Conservation (phyloP, 108 stramenopile species). For the Cyclostephanos tholiformis region DNA sequence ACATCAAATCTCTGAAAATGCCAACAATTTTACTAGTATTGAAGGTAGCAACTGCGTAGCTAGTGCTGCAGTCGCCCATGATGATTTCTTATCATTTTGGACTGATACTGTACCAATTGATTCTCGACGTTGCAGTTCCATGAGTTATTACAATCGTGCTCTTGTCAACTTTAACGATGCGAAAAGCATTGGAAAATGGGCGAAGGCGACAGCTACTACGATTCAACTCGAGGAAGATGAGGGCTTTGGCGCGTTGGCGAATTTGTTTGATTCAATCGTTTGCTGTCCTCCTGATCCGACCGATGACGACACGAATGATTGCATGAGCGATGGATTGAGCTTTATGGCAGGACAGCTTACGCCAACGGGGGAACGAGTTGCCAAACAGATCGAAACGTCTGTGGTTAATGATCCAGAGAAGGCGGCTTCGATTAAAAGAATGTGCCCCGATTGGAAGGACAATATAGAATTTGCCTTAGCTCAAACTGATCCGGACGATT, state of each 20-base stretch:
- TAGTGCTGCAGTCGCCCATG: constrained; percentile 8
- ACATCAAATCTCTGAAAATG: neutral
- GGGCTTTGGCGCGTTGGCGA: constrained; percentile 24
- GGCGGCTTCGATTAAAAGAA: constrained; percentile 27
- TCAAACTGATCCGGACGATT: constrained; percentile 22
- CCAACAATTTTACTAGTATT: neutral
- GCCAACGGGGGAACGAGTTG: constrained; percentile 20
- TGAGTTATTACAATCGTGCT: constrained; percentile 24
- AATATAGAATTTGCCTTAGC: constrained; percentile 29
- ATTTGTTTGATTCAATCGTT: constrained; percentile 17
- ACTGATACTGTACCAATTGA: constrained; percentile 11
- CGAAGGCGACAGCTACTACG: constrained; percentile 25
- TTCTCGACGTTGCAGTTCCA: constrained; percentile 11
- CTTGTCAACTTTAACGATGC: constrained; percentile 4
- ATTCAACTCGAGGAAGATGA: constrained; percentile 13
- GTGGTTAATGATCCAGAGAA: constrained; percentile 11
- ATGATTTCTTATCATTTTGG: constrained; percentile 28
- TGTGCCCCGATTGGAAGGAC: constrained; percentile 37
- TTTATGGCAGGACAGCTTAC: constrained; percentile 7
- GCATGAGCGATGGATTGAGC: neutral
- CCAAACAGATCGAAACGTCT: constrained; percentile 22
- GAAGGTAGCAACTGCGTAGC: constrained; percentile 11
- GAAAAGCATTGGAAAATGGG: constrained; percentile 12
- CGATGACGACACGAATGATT: constrained; percentile 9
- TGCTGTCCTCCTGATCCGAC: neutral